Percentiles rank a stretch among this genome's conserved stretches.
Conservation (phyloP, 345 rosid genomes). For the Eucalyptus coolabah region DNA sequence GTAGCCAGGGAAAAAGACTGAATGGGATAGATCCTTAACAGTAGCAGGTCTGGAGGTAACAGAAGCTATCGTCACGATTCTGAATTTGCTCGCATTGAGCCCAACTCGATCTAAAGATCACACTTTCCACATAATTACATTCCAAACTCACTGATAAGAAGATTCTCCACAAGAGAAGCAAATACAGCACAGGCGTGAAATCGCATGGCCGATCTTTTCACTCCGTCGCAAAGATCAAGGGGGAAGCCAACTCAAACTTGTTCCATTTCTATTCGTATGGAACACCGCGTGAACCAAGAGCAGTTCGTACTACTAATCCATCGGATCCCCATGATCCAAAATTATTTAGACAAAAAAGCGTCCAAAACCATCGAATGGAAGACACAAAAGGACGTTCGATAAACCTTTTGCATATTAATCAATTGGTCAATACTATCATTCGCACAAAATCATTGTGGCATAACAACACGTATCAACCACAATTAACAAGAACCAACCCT, state of each 20-base stretch:
- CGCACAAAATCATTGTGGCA: accelerated
- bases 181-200: too few relatives aligned
- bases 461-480: not conserved
- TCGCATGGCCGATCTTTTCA: too few relatives aligned
- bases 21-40: too few relatives aligned
- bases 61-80: too few relatives aligned
- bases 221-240: not conserved
- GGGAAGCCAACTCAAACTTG: not conserved
- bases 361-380: not conserved
- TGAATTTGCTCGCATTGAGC: too few relatives aligned
- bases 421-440: not conserved
- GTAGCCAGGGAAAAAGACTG: too few relatives aligned
- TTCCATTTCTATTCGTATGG: not conserved
- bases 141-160: too few relatives aligned
- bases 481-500: not conserved
- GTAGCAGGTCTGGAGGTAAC: too few relatives aligned
- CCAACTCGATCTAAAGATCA: too few relatives aligned
- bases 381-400: not conserved
- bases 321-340: not conserved
- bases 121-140: too few relatives aligned
- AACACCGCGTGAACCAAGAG: not conserved
- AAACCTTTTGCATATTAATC: not conserved
- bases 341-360: not conserved
- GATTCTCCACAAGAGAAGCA: too few relatives aligned
- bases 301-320: not conserved